phyloP scores from a whole-genome alignment of 495 filamentous ascomycete species.

The Tirmania nivea region DNA sequence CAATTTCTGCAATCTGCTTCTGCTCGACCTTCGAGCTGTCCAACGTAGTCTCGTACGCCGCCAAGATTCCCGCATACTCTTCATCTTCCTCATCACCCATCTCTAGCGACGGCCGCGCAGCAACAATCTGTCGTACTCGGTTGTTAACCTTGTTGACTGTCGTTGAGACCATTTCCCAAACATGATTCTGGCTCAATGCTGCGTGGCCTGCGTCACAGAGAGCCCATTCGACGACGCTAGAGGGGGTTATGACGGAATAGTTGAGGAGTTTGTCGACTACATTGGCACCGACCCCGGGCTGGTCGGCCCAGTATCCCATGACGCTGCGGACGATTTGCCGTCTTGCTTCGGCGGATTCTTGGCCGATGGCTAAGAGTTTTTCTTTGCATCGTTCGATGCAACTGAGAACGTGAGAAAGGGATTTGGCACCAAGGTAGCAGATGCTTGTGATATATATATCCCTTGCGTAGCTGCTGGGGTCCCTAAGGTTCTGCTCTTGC shows the following conservation, averaged over 20 bases:
- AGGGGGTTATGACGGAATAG: constrained; percentile 75
- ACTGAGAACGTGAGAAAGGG: constrained; percentile 82
- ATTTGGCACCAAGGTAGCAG: constrained; percentile 81
- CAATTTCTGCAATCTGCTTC: constrained; percentile 53
- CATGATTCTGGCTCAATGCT: constrained; percentile 45
- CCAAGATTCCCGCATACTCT: constrained; percentile 15
- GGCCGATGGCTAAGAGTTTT: constrained; percentile 56
- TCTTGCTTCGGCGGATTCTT: constrained; percentile 46
- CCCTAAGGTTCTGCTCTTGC: constrained; percentile 32
- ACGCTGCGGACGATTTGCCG: constrained; percentile 78
- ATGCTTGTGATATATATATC: constrained; percentile 86
- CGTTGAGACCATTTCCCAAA: constrained; percentile 72
- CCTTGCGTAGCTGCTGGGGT: constrained; percentile 54
- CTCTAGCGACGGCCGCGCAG: constrained; percentile 26
- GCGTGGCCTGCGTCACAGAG: constrained; percentile 44
- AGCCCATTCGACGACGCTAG: constrained; percentile 73
- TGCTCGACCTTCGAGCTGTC: constrained; percentile 45
- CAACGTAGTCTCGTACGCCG: constrained; percentile 41
- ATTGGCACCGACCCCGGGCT: constrained; percentile 77
- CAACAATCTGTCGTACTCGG: constrained; percentile 63
- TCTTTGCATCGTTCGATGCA: constrained; percentile 94
- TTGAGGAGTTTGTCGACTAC: constrained; percentile 96
- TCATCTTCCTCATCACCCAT: constrained; percentile 12
- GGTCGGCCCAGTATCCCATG: constrained; percentile 79
- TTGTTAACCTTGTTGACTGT: constrained; percentile 85